These are phyloP conservation scores for Aureobasidium namibiae DNA, from an alignment of 2,329 filamentous ascomycete species.

Conservation along the genomic window DNA sequence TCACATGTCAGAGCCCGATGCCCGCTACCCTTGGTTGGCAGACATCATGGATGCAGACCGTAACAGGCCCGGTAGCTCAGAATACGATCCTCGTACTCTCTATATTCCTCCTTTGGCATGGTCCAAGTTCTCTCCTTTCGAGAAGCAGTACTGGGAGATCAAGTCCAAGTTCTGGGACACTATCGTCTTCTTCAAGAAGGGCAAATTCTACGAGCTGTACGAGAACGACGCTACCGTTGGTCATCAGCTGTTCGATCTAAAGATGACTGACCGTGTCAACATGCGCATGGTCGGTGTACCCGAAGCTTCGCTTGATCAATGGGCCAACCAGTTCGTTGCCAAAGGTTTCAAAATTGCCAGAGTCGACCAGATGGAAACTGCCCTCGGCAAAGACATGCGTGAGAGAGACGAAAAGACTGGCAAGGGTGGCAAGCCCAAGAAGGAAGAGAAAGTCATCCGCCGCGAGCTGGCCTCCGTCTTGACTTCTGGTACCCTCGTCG, in stretches of 20 bases:
- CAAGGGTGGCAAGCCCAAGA: slow-evolving; percentile 47
- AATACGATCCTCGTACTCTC: slow-evolving; percentile 86
- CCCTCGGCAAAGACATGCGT: slow-evolving; percentile 96
- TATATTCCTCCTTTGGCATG: slow-evolving; percentile 77
- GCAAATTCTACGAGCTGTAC: slow-evolving; percentile 97
- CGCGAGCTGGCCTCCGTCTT: slow-evolving; percentile 86
- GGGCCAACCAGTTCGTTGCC: slow-evolving; percentile 97
- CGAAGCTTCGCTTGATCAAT: slow-evolving; percentile 88
- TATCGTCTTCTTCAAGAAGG: slow-evolving; percentile 99
- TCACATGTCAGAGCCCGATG: slow-evolving; percentile 71
- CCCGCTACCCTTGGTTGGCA: slow-evolving; percentile 85
- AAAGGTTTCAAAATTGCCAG: slow-evolving; percentile 96
- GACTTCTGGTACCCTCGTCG: slow-evolving; percentile 86
- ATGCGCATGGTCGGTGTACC: slow-evolving; percentile 99
- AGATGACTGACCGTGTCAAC: slow-evolving; percentile 95
- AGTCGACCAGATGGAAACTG: slow-evolving; percentile 94
- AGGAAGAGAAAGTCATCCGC: slow-evolving; percentile 86
- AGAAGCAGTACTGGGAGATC: slow-evolving; percentile 99
- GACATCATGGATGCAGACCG: slow-evolving; percentile 77
- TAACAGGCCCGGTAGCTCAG: slow-evolving; percentile 67
- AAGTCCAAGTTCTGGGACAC: slow-evolving; percentile 98
- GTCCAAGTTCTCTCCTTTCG: slow-evolving; percentile 81
- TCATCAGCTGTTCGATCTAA: slow-evolving; percentile 93
- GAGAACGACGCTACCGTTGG: slow-evolving; percentile 96
- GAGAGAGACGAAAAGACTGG: slow-evolving; percentile 60